Base-by-base conservation (phyloP, 1,284 basidiomycete genomes). In the Melampsora americana region DNA sequence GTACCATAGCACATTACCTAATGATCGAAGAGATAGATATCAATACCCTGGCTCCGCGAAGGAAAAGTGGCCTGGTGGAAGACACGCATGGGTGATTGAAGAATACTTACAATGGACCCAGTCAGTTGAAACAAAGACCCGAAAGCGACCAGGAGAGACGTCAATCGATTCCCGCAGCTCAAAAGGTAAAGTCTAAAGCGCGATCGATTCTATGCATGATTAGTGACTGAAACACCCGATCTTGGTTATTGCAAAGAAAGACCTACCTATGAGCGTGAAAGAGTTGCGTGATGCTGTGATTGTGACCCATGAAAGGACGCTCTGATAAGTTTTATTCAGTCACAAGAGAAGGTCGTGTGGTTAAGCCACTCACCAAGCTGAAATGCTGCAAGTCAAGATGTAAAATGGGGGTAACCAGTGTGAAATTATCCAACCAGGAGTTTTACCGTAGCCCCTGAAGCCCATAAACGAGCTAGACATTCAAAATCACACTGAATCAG, bases 21-120 rank as follows among this genome's bases (percentile, higher is more conserved):
- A 9, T 16, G 77, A 76, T 9, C 66, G 77, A 44, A 20, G 78
- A 69, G 16, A 48, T 53, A 64, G 77, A 78, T n/a, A 73, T 74
- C 60, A 72, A 23, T 6, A 42, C 78, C 7, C 71, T 78, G 1
- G 76, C 67, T 5, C 71, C 76, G 26, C 65, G 23, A 20, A 23
- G 11, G 53, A n/a, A 28, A 6, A 23, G 53, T 5, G n/a, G n/a
- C 26, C 3, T 18, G 4, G 50, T 53, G 50, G 23, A 4, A 23
- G 50, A 16, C 16, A 53, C 50, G 14, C 16, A n/a, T 18, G 23
- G 18, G 14, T 12, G 14, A 20, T 53, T 12, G 14, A 53, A 53
- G 4, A 53, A 53, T 11, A 66, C 72, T 74, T 11, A 67, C 72
- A 6, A 53, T 12, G n/a, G 72, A 64, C 65, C 72, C 66, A 23